Base-by-base conservation (phyloP, 257 asterid genomes). In the Jacaranda mimosifolia region DNA sequence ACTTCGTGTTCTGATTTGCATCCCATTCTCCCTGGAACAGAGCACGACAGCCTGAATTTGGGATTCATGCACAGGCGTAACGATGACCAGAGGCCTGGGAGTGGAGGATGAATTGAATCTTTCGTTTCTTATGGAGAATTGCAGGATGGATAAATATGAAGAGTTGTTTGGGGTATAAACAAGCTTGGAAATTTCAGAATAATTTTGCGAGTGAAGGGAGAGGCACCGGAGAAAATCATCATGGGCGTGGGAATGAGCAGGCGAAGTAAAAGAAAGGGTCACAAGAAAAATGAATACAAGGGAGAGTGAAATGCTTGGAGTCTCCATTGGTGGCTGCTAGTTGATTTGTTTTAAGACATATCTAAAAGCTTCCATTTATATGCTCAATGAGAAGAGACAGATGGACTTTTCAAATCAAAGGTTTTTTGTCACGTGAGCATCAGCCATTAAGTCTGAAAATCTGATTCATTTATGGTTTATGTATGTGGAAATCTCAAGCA, bases 1-100 rank as follows among this genome's bases (percentile, higher is more conserved):
- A 8, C 85, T 78, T 21, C 82, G 65, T 8, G 78, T 78, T 53
- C 83, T 63, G 9, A 78, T 75, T 13, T 78, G 72, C n/a, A 82
- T 17, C 10, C 5, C 67, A 11, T 1, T 69, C 3, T 63, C 5
- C 32, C 21, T 78, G n/a, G 83, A 71, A 9, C 86, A 82, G 62
- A 0, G 6, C 32, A 82, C 9, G 67, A 70, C 18, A 6, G 76
- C 18, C 6, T 57, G 73, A 73, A 82, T 56, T 42, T 82, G 81
- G 15, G 81, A 53, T 74, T 75, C 79, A 3, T 19, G 52, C 12
- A 1, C 9, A 5, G 79, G 77, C 5, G 68, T 21, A 4, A 13
- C 45, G 46, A 62, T 62, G 10, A 62, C 68, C 1, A 10, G 68
- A 62, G 68, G 68, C 14, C 11, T 62, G 3, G 68, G 68, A 11